Evolutionary conservation across 495 filamentous ascomycete genomes (phyloP).

Genomic region (Aspergillus cavernicola): DNA sequence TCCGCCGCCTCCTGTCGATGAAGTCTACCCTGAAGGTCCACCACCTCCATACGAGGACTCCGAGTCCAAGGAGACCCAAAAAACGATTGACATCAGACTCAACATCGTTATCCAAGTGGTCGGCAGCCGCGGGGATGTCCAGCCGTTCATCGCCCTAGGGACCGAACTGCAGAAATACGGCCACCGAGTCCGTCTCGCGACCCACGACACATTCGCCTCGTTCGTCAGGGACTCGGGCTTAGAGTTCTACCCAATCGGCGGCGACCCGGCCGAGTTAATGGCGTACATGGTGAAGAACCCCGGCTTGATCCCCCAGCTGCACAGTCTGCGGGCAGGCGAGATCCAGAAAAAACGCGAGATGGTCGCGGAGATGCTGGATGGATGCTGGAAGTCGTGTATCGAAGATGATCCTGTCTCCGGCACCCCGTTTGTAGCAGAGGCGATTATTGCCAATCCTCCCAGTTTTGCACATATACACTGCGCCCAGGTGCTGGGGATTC

Average conservation of each 20-base stretch:
- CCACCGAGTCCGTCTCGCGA: conserved; percentile 59
- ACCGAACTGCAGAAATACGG: conserved; percentile 43
- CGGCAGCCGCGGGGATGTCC: conserved; percentile 51
- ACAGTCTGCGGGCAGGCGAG: conserved; percentile 44
- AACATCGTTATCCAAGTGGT: conserved; percentile 55
- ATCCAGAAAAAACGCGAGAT: conserved; percentile 41
- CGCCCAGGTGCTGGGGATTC: conserved; percentile 57
- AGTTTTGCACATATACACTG: conserved; percentile 65
- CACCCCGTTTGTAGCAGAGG: conserved; percentile 61
- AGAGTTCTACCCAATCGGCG: conserved; percentile 63
- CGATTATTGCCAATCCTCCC: conserved; percentile 65
- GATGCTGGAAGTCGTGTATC: conserved; percentile 62
- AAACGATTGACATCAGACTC: conserved; percentile 18
- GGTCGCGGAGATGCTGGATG: conserved; percentile 59
- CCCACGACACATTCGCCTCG: conserved; percentile 56
- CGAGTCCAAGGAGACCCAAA: no score
- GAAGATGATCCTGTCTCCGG: conserved; percentile 48
- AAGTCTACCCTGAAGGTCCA: not conserved
- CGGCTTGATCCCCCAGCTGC: conserved; percentile 45
- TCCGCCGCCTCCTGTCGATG: not conserved
- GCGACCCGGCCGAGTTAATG: conserved; percentile 61
- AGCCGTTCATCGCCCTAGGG: conserved; percentile 52
- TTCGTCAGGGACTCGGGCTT: conserved; percentile 53
- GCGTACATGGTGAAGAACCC: conserved; percentile 57
- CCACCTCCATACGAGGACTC: conserved; percentile 15